These are phyloP conservation scores for Sporothrix protearum DNA, from an alignment of 2,329 filamentous ascomycete genomes.

Conservation along the genomic window DNA sequence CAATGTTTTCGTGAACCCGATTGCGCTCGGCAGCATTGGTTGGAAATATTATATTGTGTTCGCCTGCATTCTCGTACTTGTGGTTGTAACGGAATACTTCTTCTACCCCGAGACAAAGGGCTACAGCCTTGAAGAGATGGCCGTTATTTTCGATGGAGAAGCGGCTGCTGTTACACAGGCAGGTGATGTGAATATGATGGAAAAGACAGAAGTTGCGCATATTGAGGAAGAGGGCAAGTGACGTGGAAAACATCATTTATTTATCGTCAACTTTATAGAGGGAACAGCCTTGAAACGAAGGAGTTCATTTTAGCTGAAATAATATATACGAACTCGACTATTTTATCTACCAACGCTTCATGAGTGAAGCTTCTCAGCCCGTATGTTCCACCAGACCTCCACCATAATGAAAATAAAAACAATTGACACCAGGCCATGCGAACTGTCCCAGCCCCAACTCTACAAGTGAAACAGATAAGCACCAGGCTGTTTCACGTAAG, in stretches of 20 bases:
- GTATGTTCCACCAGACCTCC: too few relatives aligned
- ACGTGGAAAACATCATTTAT: background rate
- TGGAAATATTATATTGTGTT: background rate
- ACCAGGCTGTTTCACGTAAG: too few relatives aligned
- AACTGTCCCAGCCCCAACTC: too few relatives aligned
- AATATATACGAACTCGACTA: too few relatives aligned
- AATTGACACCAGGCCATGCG: too few relatives aligned
- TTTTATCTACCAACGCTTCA: too few relatives aligned
- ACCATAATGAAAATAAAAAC: too few relatives aligned
- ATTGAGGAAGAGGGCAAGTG: background rate
- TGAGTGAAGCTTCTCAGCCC: too few relatives aligned
- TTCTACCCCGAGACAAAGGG: background rate
- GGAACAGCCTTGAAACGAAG: too few relatives aligned
- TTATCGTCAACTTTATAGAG: too few relatives aligned
- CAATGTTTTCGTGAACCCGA: background rate
- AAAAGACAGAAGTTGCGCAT: background rate
- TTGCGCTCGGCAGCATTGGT: background rate
- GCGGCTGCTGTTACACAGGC: background rate
- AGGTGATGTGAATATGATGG: background rate
- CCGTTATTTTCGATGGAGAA: background rate
- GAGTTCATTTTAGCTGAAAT: too few relatives aligned
- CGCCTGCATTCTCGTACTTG: background rate
- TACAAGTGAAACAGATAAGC: too few relatives aligned
- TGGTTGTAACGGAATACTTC: background rate
- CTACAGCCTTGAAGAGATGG: background rate